Conservation (phyloP, 2,329 filamentous ascomycete genomes). For the Ophiobolus disseminans region DNA sequence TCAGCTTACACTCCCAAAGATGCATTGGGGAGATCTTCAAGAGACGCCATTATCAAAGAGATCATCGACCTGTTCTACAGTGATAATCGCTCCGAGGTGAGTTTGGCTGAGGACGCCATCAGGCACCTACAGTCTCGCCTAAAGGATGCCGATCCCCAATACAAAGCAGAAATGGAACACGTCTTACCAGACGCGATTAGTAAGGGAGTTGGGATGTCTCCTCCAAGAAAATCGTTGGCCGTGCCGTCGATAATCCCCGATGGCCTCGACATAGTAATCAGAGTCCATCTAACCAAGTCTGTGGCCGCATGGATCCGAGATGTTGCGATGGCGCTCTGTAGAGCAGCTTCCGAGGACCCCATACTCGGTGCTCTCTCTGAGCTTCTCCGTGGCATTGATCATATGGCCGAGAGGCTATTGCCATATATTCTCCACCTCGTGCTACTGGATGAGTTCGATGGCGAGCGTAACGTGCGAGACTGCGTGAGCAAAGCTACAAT, state of each 20-base stretch:
- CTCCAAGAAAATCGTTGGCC: conserved; percentile 20
- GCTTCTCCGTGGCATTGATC: conserved; percentile 69
- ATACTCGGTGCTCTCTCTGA: conserved; percentile 73
- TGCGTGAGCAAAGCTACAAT: conserved; percentile 70
- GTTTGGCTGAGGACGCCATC: conserved; percentile 53
- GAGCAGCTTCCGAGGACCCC: conserved; percentile 63
- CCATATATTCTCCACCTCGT: conserved; percentile 87
- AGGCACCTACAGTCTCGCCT: conserved; percentile 41
- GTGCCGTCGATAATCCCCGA: conserved; percentile 9
- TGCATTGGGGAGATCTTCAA: conserved; percentile 35
- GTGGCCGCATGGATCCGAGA: conserved; percentile 65
- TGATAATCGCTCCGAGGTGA: conserved; percentile 50
- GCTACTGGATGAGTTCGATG: conserved; percentile 71
- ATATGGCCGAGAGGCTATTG: conserved; percentile 76
- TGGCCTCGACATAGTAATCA: conserved; percentile 25
- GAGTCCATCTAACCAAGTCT: conserved; percentile 21
- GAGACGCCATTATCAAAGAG: conserved; percentile 46
- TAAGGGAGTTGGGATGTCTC: conserved; percentile 34
- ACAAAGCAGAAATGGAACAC: conserved; percentile 38
- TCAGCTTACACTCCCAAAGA: conserved; percentile 25
- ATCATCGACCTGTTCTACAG: conserved; percentile 49
- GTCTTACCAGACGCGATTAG: conserved; percentile 40
- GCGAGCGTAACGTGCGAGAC: conserved; percentile 63
- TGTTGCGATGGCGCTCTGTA: conserved; percentile 65
- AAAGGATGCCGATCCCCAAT: conserved; percentile 21